phyloP scores from a whole-genome alignment of 2,329 filamentous ascomycete species.

The Simplicillium sp. region DNA sequence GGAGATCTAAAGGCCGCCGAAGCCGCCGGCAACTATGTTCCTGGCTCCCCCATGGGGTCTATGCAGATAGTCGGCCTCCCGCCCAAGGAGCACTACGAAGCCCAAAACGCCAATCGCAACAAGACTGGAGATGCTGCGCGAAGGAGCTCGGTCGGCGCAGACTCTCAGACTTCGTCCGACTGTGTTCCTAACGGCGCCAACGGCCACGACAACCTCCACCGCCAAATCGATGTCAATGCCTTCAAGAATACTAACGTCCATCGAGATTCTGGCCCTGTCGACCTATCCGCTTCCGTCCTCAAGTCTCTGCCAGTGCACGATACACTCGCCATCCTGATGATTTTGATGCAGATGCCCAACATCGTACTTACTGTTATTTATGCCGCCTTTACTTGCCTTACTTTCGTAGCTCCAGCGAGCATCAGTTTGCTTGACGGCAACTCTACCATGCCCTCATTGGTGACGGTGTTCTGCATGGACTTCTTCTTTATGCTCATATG shows the following conservation, averaged over 20 bases:
- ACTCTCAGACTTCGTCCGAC: conserved; percentile 21
- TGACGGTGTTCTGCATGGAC: conserved; percentile 78
- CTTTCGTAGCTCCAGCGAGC: conserved; percentile 77
- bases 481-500: conserved; percentile 74
- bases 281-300: conserved; percentile 77
- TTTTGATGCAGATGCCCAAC: conserved; percentile 85
- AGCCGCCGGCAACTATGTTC: conserved; percentile 17
- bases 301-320: conserved; percentile 85
- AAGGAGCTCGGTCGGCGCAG: conserved; percentile 3
- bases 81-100: conserved; percentile 5
- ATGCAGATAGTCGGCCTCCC: conserved; percentile 1
- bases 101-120: conserved; percentile 1
- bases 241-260: conserved; percentile 60
- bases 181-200: conserved; percentile 24
- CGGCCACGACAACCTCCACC: conserved; percentile 40
- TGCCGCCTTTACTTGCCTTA: conserved; percentile 84
- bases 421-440: conserved; percentile 82
- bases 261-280: conserved; percentile 62
- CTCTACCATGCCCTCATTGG: conserved; percentile 74
- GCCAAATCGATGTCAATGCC: conserved; percentile 61
- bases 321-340: conserved; percentile 92
- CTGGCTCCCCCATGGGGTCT: not conserved
- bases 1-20: conserved; percentile 7
- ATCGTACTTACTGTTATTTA: conserved; percentile 83
- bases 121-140: not conserved